A percentile compares a stretch with the other conserved stretches of the same genome.
These are phyloP conservation scores for Ceratocystis ficicola DNA, from an alignment of 2,329 filamentous ascomycete genomes.

Conservation along the genomic window DNA sequence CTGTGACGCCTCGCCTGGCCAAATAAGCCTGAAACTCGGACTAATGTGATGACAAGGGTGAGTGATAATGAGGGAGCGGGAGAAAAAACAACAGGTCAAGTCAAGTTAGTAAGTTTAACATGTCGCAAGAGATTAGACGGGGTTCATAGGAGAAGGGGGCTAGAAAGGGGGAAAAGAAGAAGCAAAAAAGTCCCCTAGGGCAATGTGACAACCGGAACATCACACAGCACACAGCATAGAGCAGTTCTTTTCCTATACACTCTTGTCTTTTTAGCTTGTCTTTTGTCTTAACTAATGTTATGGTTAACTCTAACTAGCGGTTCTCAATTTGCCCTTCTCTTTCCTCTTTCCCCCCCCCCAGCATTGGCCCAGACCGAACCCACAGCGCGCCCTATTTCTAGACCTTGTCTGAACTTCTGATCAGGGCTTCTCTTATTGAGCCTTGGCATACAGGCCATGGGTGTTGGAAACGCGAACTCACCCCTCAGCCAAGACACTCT, in stretches of 20 bases:
- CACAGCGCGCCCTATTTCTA: not conserved
- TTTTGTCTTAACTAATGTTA: too few species aligned
- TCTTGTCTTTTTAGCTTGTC: too few species aligned
- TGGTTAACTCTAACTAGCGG: too few species aligned
- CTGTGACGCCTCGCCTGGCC: slow-evolving; percentile 6
- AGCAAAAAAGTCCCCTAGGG: too few species aligned
- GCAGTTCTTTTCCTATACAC: too few species aligned
- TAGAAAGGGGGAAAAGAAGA: too few species aligned
- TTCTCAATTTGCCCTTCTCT: too few species aligned
- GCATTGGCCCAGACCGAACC: not conserved
- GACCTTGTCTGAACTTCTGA: slow-evolving; percentile 8
- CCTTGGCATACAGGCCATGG: not conserved
- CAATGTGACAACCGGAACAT: too few species aligned
- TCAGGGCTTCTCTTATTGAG: not conserved
- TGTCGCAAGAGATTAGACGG: slow-evolving; percentile 1
- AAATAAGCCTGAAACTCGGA: not conserved
- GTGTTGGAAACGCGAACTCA: not conserved
- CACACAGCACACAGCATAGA: too few species aligned
- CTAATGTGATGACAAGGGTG: not conserved
- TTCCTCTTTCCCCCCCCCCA: too few species aligned
- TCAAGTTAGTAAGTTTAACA: not conserved
- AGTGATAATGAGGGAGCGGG: not conserved
- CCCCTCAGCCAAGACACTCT: not conserved
- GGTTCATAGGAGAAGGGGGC: too few species aligned
- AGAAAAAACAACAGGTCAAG: not conserved